Evolutionary conservation across 1,139 yeast genomes (phyloP).

Genomic region (Petasospora fabianii): DNA sequence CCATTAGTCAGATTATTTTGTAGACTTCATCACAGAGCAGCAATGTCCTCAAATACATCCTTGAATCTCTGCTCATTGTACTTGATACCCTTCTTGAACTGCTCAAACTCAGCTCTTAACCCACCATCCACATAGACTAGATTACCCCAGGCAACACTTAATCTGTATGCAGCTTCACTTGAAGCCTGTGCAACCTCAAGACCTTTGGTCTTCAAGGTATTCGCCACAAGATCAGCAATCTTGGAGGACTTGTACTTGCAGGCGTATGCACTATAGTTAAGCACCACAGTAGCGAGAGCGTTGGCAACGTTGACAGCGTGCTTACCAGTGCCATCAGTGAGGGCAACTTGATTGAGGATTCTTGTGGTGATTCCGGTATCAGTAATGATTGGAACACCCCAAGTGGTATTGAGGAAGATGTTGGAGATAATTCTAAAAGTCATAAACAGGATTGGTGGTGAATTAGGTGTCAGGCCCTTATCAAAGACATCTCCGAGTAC

Average conservation of each 20-base stretch:
- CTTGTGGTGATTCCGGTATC: conserved; percentile 31
- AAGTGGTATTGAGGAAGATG: conserved; percentile 39
- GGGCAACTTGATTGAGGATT: conserved; percentile 23
- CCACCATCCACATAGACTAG: conserved; percentile 31
- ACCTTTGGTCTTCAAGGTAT: conserved; percentile 23
- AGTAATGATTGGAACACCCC: conserved; percentile 40
- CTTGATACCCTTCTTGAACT: conserved; percentile 7
- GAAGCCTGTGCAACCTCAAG: conserved; percentile 28
- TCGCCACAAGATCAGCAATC: conserved; percentile 29
- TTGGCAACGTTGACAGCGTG: conserved; percentile 30
- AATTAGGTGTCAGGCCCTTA: conserved; percentile 37
- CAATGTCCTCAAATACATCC: conserved; percentile 20
- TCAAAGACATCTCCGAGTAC: conserved; percentile 36
- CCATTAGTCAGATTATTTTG: background rate
- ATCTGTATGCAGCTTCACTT: conserved; percentile 57
- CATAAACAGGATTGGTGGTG: conserved; percentile 46
- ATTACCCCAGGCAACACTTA: conserved; percentile 52
- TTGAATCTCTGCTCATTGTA: conserved; percentile 20
- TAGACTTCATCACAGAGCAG: conserved; percentile 5
- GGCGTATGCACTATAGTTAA: conserved; percentile 45
- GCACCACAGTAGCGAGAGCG: conserved; percentile 50
- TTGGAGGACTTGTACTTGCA: conserved; percentile 26
- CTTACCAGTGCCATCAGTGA: conserved; percentile 17
- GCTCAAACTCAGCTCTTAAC: conserved; percentile 20
- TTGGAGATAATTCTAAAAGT: conserved; percentile 50